A percentile compares a stretch with the other conserved stretches of the same genome.
phyloP scores from a whole-genome alignment of 1,284 basidiomycete species.

The Termitomyces sp. region DNA sequence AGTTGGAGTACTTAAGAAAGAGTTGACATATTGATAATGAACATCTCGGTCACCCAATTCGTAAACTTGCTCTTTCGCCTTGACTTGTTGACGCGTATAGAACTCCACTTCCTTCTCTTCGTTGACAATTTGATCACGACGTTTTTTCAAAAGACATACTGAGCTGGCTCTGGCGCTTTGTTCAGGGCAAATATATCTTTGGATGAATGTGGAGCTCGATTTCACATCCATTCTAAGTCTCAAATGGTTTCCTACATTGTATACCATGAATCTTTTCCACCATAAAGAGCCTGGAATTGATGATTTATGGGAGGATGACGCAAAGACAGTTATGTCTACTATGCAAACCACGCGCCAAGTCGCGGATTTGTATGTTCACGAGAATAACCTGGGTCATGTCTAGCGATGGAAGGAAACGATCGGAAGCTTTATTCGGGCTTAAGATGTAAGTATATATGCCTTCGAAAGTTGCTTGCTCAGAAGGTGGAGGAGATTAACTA shows the following conservation, averaged over 20 bases:
- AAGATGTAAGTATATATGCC: not conserved
- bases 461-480: too few relatives aligned
- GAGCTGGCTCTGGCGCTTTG: too few relatives aligned
- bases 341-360: not conserved
- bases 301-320: not conserved
- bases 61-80: slow-evolving; percentile 11
- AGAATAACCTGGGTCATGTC: not conserved
- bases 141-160: too few relatives aligned
- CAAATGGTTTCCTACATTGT: too few relatives aligned
- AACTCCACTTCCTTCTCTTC: slow-evolving; percentile 15
- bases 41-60: slow-evolving; percentile 27
- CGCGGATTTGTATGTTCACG: not conserved
- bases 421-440: not conserved
- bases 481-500: not conserved
- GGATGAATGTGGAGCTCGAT: too few relatives aligned
- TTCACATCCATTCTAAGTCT: too few relatives aligned
- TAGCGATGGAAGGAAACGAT: not conserved
- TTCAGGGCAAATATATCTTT: too few relatives aligned
- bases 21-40: slow-evolving; percentile 29
- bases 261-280: too few relatives aligned
- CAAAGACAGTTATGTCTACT: not conserved
- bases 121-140: slow-evolving; percentile 30
- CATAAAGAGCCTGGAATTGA: not conserved
- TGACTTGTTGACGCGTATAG: slow-evolving; percentile 16
- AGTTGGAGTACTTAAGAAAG: too few relatives aligned